Evolutionary conservation across 2,329 filamentous ascomycete species (phyloP).

Genomic region (Nigrospora oryzae): DNA sequence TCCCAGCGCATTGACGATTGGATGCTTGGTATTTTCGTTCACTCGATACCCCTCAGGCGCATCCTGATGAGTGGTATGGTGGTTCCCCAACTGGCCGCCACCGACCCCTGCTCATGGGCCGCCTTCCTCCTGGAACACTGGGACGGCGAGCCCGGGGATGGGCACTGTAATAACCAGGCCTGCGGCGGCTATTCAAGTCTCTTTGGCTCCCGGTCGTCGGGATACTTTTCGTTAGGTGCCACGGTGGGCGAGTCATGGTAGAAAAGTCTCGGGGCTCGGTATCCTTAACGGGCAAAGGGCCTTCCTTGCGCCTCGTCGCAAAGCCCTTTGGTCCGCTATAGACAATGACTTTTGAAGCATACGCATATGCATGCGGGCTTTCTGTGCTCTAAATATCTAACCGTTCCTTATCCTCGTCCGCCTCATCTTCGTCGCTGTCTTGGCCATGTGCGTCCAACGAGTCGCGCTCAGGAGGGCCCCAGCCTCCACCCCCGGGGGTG

Average conservation of each 20-base stretch:
- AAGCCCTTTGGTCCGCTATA: neutral
- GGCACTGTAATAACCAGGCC: no score
- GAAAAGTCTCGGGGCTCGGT: neutral
- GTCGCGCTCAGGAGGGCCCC: conserved; percentile 3
- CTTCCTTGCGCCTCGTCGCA: neutral
- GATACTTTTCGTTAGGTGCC: no score
- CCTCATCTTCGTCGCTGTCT: neutral
- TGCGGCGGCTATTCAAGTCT: no score
- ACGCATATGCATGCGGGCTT: no score
- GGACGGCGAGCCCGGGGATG: neutral
- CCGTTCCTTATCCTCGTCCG: neutral
- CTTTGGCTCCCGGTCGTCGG: no score
- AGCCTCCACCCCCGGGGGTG: conserved; percentile 25
- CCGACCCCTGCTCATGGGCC: neutral
- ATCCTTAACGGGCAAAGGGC: neutral
- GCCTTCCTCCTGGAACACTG: neutral
- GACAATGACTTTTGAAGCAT: no score
- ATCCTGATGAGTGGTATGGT: neutral
- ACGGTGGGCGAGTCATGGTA: no score
- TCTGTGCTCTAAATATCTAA: neutral
- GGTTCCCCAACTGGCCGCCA: neutral
- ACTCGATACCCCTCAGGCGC: neutral
- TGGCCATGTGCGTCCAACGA: no score
- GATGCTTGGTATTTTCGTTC: neutral
- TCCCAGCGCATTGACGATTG: neutral